Evolutionary conservation across 352 stramenopile genomes (phyloP).

Genomic region (Phytophthora multivora): DNA sequence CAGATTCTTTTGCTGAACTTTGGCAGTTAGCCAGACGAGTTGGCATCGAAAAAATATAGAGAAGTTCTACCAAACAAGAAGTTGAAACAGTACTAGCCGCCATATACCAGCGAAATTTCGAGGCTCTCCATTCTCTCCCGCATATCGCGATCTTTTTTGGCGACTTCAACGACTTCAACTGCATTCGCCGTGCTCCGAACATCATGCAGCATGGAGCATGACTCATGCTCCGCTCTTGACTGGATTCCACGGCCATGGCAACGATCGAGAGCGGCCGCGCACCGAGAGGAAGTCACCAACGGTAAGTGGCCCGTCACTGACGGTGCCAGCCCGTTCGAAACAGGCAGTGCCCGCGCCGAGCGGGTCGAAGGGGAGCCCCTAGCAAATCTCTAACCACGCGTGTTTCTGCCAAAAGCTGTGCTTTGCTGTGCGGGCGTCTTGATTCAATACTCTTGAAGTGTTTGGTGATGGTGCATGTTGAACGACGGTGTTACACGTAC

Average conservation of each 20-base stretch:
- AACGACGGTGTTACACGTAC: too few species aligned
- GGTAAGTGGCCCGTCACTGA: slow-evolving; percentile 1
- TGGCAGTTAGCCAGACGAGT: not conserved
- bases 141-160: slow-evolving; percentile 9
- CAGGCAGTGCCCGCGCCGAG: slow-evolving; percentile 1
- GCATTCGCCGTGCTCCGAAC: not conserved
- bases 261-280: not conserved
- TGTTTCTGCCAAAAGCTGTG: slow-evolving; percentile 15
- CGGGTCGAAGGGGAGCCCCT: not conserved
- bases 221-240: not conserved
- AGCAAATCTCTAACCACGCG: slow-evolving; percentile 8
- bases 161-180: slow-evolving; percentile 12
- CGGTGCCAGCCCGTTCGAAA: slow-evolving; percentile 8
- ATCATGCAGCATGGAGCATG: too few species aligned
- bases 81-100: not conserved
- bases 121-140: too few species aligned
- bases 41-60: not conserved
- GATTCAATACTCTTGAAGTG: not conserved
- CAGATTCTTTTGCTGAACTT: not conserved
- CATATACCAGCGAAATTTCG: not conserved
- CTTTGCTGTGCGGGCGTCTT: slow-evolving; percentile 9
- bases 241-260: not conserved
- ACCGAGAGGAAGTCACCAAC: slow-evolving; percentile 6
- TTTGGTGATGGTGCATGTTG: too few species aligned
- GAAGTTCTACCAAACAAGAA: not conserved